These are phyloP conservation scores for Macaranga tanarius DNA, from an alignment of 441 rosid species.

Conservation along the genomic window DNA sequence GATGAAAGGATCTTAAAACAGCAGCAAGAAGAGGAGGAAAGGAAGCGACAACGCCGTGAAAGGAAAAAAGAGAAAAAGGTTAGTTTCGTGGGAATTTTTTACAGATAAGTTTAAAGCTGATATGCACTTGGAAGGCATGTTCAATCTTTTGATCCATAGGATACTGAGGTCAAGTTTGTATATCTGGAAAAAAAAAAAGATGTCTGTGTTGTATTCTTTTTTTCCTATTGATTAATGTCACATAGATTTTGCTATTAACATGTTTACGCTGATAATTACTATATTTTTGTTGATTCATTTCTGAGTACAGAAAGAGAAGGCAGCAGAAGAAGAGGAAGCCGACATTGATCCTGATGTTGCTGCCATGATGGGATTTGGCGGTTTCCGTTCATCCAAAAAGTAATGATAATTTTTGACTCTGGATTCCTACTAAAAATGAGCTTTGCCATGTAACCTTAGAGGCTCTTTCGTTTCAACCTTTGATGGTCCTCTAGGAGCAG, in stretches of 20 bases:
- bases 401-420: constrained; percentile 19
- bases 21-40: constrained; percentile 90
- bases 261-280: background rate
- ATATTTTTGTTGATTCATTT: constrained; percentile 3
- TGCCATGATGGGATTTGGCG: constrained; percentile 96
- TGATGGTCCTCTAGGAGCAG: background rate
- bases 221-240: background rate
- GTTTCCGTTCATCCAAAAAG: constrained; percentile 82
- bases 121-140: background rate
- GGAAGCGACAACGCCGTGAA: constrained; percentile 69
- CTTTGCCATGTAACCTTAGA: constrained; percentile 10
- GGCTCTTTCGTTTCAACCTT: background rate
- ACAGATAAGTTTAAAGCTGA: background rate
- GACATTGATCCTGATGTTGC: constrained; percentile 90
- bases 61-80: constrained; percentile 97
- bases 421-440: background rate
- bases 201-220: background rate
- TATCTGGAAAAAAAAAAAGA: background rate
- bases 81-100: constrained; percentile 20
- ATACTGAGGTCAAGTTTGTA: background rate
- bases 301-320: constrained; percentile 72
- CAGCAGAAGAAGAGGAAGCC: constrained; percentile 73
- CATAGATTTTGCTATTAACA: background rate
- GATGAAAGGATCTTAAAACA: constrained; percentile 85
- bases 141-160: background rate